phyloP scores from a whole-genome alignment of 1,284 basidiomycete genomes.

The Serendipita sp. region DNA sequence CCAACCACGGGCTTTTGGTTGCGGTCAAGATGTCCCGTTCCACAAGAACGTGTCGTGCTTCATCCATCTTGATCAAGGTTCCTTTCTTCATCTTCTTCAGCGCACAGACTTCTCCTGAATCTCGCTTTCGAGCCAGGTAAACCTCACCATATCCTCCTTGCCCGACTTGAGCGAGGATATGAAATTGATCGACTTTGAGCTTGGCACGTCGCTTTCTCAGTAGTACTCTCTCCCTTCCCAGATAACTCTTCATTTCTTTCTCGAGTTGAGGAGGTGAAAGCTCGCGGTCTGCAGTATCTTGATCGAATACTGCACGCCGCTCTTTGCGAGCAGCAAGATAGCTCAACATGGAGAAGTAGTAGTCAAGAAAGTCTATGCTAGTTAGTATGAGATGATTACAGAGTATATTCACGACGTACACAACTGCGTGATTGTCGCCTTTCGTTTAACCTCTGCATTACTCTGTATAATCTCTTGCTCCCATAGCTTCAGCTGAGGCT shows the following conservation, averaged over 20 bases:
- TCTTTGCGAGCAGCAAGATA: conserved; percentile 77
- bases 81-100: conserved; percentile 92
- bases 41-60: conserved; percentile 86
- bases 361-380: conserved; percentile 73
- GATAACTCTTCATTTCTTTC: conserved; percentile 81
- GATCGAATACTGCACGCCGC: conserved; percentile 65
- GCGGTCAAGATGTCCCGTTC: conserved; percentile 92
- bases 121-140: conserved; percentile 80
- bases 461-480: conserved; percentile 65
- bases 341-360: conserved; percentile 84
- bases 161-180: conserved; percentile 87
- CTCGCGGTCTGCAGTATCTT: conserved; percentile 59
- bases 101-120: conserved; percentile 87
- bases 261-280: conserved; percentile 50
- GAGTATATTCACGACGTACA: conserved; percentile 33
- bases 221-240: conserved; percentile 79
- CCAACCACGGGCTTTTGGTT: conserved; percentile 91
- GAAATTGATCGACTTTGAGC: conserved; percentile 75
- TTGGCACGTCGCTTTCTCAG: conserved; percentile 80
- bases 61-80: conserved; percentile 92
- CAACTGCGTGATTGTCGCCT: conserved; percentile 88
- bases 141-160: conserved; percentile 96
- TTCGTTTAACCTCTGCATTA: conserved; percentile 75
- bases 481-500: conserved; percentile 47
- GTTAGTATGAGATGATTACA: neutral